These are phyloP conservation scores for Spinacia oleracea DNA, from an alignment of 179 eudicot genomes.

Conservation along the genomic window DNA sequence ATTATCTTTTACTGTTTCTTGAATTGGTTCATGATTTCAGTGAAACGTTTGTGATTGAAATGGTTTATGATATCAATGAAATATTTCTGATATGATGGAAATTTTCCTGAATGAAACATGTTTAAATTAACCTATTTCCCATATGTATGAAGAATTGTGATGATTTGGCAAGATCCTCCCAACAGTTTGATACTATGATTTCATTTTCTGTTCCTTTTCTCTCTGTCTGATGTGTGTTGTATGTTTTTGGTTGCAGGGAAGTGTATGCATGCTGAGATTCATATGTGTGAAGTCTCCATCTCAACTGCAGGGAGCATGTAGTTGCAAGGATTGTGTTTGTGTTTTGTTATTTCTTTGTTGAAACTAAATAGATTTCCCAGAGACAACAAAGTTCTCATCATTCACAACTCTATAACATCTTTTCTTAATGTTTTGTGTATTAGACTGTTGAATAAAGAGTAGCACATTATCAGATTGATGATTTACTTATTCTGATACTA, in stretches of 20 bases:
- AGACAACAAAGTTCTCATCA: neutral
- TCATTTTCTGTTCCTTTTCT: neutral
- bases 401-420: neutral
- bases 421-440: neutral
- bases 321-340: slow-evolving; percentile 3
- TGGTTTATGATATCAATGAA: neutral
- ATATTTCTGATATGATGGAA: neutral
- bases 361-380: neutral
- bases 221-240: neutral
- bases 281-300: slow-evolving; percentile 3
- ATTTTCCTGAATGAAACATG: neutral
- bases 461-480: neutral
- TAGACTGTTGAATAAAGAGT: slow-evolving; percentile 18
- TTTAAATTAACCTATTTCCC: neutral
- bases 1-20: neutral
- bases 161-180: neutral
- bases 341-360: neutral
- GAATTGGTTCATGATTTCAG: neutral
- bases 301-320: slow-evolving; percentile 11
- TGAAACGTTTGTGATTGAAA: neutral
- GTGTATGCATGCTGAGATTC: slow-evolving; percentile 1
- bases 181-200: neutral
- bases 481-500: neutral
- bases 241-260: slow-evolving; percentile 20
- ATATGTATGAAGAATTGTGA: neutral